Conservation (phyloP, 148 eudicot genomes). For the Gaultheria prostrata region DNA sequence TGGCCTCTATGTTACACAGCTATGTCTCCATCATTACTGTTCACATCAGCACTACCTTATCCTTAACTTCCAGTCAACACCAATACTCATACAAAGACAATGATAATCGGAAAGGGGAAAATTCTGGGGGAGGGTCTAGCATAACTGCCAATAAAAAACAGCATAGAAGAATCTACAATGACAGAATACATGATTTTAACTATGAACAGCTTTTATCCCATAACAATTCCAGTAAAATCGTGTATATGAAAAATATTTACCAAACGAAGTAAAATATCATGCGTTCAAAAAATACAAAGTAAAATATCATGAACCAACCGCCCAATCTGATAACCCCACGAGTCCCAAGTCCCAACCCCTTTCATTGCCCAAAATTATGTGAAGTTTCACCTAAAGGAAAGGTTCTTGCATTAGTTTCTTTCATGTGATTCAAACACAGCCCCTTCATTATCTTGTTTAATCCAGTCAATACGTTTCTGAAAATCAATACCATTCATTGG, state of each 20-base stretch:
- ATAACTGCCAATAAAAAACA: not conserved
- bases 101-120: not conserved
- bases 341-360: not conserved
- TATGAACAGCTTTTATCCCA: not conserved
- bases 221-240: not conserved
- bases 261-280: not conserved
- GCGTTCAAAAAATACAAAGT: too few species aligned
- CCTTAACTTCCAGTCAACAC: not conserved
- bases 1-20: too few species aligned
- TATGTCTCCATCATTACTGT: too few species aligned
- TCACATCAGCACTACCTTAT: not conserved
- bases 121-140: not conserved
- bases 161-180: slow-evolving; percentile 1
- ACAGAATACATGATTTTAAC: not conserved
- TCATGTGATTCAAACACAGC: not conserved
- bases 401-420: not conserved
- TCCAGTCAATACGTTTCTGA: not conserved
- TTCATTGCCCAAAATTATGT: not conserved
- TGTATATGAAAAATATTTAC: not conserved
- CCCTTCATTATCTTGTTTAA: not conserved
- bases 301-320: not conserved
- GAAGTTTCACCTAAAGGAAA: not conserved
- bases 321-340: not conserved
- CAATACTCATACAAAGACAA: not conserved
- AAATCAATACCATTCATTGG: not conserved